These are phyloP conservation scores for Kingdonia uniflora DNA, from an alignment of 164 flowering plant species.

Conservation along the genomic window DNA sequence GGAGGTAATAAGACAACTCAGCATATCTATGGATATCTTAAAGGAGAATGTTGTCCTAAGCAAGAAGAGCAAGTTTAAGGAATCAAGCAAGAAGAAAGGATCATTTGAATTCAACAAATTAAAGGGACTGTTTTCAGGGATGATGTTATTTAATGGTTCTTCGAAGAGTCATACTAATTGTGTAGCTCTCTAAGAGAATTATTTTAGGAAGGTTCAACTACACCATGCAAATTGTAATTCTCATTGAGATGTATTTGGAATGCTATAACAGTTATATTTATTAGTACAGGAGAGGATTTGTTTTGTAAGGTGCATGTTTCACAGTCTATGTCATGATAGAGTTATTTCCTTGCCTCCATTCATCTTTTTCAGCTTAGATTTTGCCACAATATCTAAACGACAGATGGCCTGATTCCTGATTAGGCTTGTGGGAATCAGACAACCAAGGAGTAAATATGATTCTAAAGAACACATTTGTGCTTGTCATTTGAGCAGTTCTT, in stretches of 20 bases:
- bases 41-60: constrained; percentile 41
- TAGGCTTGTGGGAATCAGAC: too few relatives aligned
- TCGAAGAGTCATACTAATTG: constrained; percentile 7
- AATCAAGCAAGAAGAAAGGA: constrained; percentile 23
- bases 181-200: constrained; percentile 9
- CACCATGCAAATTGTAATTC: neutral
- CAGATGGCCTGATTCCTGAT: too few relatives aligned
- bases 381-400: too few relatives aligned
- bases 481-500: too few relatives aligned
- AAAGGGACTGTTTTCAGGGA: constrained; percentile 26
- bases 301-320: neutral
- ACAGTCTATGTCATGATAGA: neutral
- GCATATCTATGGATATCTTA: constrained; percentile 46
- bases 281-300: neutral
- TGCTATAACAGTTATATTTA: neutral
- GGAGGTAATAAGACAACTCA: constrained; percentile 75
- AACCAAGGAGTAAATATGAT: too few relatives aligned
- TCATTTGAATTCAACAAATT: constrained; percentile 24
- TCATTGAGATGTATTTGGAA: neutral
- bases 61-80: constrained; percentile 19
- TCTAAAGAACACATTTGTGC: too few relatives aligned
- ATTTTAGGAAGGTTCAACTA: neutral
- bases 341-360: neutral
- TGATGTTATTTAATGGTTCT: constrained; percentile 30
- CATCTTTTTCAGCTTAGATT: neutral